These are phyloP conservation scores for Colletotrichum spaethianum DNA, from an alignment of 2,329 filamentous ascomycete species.

Conservation along the genomic window DNA sequence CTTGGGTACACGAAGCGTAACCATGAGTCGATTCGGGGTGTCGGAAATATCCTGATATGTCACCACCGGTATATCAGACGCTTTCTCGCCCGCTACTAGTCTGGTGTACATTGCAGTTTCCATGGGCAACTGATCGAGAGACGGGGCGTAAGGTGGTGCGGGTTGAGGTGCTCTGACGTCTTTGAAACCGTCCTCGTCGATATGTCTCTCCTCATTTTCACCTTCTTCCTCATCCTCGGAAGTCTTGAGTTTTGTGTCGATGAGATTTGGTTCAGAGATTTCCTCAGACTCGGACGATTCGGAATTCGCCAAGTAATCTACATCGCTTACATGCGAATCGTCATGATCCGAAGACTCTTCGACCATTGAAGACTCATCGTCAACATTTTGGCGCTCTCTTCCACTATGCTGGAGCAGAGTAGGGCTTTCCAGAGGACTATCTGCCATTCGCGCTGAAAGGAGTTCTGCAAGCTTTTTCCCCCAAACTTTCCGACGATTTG, in stretches of 20 bases:
- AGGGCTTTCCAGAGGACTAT: not conserved
- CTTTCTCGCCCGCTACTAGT: not conserved
- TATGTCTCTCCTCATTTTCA: not conserved
- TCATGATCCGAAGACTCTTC: not conserved
- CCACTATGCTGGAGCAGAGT: not conserved
- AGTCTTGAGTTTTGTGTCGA: too few relatives aligned
- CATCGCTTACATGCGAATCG: not conserved
- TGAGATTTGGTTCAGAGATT: not conserved
- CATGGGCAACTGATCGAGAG: not conserved
- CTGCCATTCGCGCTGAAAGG: too few relatives aligned
- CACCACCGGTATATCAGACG: accelerated
- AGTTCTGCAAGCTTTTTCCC: not conserved
- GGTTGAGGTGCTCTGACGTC: too few relatives aligned
- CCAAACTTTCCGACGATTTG: not conserved
- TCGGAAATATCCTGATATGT: too few relatives aligned
- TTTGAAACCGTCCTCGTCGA: too few relatives aligned
- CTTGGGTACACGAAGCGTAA: too few relatives aligned
- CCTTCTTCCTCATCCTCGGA: not conserved
- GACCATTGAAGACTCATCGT: too few relatives aligned
- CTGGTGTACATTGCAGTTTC: not conserved
- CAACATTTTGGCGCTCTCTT: not conserved
- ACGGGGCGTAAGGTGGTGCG: not conserved
- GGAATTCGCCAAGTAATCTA: not conserved
- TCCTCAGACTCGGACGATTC: not conserved
- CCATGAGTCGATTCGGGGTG: accelerated